Percentiles rank a stretch among this genome's conserved stretches.
Evolutionary conservation across 2,329 filamentous ascomycete species (phyloP).

Genomic region (Diplocarpon rosae): DNA sequence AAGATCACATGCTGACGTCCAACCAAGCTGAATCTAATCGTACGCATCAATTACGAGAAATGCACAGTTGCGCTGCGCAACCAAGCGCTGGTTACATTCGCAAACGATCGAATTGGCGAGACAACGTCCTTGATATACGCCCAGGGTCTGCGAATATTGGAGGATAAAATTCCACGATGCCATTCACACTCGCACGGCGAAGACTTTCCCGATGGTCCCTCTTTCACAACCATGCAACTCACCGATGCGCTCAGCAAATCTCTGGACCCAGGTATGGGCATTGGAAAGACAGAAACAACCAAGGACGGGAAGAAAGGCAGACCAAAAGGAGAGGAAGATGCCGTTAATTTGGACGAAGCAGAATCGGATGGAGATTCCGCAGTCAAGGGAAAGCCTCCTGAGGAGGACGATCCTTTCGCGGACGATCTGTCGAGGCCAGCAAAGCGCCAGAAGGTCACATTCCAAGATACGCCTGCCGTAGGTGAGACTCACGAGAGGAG

Average conservation of each 20-base stretch:
- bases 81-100: constrained; percentile 62
- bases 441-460: constrained; percentile 35
- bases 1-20: constrained; percentile 19
- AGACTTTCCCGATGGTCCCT: constrained; percentile 25
- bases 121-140: constrained; percentile 71
- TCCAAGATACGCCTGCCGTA: constrained; percentile 34
- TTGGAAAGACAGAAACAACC: constrained; percentile 44
- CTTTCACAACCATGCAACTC: constrained; percentile 45
- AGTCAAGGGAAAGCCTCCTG: constrained; percentile 8
- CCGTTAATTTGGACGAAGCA: constrained; percentile 13
- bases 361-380: constrained; percentile 10
- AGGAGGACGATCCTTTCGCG: constrained; percentile 16
- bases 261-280: constrained; percentile 43
- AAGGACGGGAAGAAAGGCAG: constrained; percentile 25
- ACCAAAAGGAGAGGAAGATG: constrained; percentile 14
- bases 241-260: constrained; percentile 40
- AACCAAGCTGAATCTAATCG: constrained; percentile 54
- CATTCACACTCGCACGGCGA: constrained; percentile 43
- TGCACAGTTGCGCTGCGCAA: constrained; percentile 75
- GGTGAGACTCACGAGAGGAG: constrained; percentile 12
- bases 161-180: constrained; percentile 57
- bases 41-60: constrained; percentile 78
- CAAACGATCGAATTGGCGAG: constrained; percentile 57
- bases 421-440: constrained; percentile 16
- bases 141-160: constrained; percentile 58